A percentile compares a stretch with the other conserved stretches of the same genome.
phyloP scores from a whole-genome alignment of 805 yeast species.

The Torulaspora maleeae region DNA sequence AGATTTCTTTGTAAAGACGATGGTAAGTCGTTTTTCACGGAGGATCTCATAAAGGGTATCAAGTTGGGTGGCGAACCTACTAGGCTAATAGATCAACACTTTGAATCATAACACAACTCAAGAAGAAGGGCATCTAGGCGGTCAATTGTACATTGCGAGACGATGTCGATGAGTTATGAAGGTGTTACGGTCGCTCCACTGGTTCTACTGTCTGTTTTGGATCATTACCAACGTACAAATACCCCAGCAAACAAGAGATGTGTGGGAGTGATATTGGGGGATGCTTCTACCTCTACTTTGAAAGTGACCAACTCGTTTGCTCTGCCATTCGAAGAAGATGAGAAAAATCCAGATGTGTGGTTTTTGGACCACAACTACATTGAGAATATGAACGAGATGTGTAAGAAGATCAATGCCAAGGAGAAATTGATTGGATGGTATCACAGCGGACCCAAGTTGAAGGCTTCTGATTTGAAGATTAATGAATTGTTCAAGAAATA shows the following conservation, averaged over 20 bases:
- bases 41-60: neutral
- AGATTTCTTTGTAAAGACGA: neutral
- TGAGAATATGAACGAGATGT: slow-evolving; percentile 96
- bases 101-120: neutral
- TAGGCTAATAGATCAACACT: neutral
- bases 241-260: slow-evolving; percentile 73
- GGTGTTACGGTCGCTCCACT: slow-evolving; percentile 91
- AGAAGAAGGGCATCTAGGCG: neutral
- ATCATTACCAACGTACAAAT: slow-evolving; percentile 87
- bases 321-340: slow-evolving; percentile 97
- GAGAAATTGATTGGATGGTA: slow-evolving; percentile 98
- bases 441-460: slow-evolving; percentile 93
- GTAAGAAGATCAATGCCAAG: slow-evolving; percentile 93
- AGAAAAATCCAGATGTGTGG: slow-evolving; percentile 87
- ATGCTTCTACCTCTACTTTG: slow-evolving; percentile 48
- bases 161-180: slow-evolving; percentile 34
- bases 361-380: slow-evolving; percentile 94
- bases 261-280: slow-evolving; percentile 92
- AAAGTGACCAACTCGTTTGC: slow-evolving; percentile 91
- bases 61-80: slow-evolving; percentile 8
- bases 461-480: slow-evolving; percentile 81
- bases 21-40: neutral
- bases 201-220: slow-evolving; percentile 89
- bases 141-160: slow-evolving; percentile 2
- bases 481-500: slow-evolving; percentile 85